Evolutionary conservation across 1,139 yeast genomes (phyloP).

Genomic region (Groenewaldozyma sp.): DNA sequence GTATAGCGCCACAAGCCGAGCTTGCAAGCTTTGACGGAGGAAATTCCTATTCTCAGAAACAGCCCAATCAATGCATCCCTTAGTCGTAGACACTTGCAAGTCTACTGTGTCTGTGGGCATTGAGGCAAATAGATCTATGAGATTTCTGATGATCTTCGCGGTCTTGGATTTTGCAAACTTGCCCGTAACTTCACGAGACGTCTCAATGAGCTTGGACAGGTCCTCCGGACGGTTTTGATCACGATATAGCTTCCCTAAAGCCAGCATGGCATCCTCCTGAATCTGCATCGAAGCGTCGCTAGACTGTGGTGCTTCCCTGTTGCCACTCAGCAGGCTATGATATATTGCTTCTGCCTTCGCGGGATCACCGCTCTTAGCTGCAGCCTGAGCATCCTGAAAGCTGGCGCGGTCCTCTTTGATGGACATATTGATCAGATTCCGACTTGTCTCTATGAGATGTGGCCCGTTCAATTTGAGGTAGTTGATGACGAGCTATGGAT

Average conservation of each 20-base stretch:
- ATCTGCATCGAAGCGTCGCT: constrained; percentile 32
- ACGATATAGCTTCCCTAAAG: constrained; percentile 29
- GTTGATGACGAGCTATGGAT: too few species aligned
- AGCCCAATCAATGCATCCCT: constrained; percentile 85
- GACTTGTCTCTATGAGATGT: too few species aligned
- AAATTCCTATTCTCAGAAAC: constrained; percentile 74
- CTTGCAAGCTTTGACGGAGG: constrained; percentile 77
- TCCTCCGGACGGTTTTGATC: constrained; percentile 36
- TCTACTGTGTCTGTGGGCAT: constrained; percentile 49
- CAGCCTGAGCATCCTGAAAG: constrained; percentile 51
- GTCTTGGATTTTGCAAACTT: constrained; percentile 87
- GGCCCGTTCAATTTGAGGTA: too few species aligned
- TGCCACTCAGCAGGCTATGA: constrained; percentile 32
- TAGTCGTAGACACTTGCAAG: constrained; percentile 63
- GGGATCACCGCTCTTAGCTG: constrained; percentile 40
- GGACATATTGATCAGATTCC: too few species aligned
- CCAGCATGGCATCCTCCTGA: constrained; percentile 30
- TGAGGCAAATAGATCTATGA: constrained; percentile 58
- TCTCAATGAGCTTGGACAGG: constrained; percentile 54
- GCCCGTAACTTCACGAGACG: constrained; percentile 59
- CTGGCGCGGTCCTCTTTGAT: too few species aligned
- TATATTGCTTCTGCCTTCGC: constrained; percentile 51
- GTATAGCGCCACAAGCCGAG: constrained; percentile 70
- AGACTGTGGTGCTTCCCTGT: constrained; percentile 27
- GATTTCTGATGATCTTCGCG: constrained; percentile 60